phyloP scores from a whole-genome alignment of 495 filamentous ascomycete species.

The Neurospora sublineolata region DNA sequence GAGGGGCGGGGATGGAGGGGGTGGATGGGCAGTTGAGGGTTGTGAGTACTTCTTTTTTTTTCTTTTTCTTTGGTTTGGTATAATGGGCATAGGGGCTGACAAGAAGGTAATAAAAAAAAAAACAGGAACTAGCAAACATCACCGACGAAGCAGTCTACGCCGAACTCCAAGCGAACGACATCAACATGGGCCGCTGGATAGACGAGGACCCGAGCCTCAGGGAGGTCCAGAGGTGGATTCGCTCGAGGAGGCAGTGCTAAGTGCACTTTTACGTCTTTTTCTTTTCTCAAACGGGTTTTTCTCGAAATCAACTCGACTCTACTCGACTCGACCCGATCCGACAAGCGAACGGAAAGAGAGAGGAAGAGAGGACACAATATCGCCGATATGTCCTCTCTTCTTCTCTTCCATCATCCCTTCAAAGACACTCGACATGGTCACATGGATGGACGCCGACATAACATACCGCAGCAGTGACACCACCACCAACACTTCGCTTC shows the following conservation, averaged over 20 bases:
- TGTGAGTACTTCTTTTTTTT: conserved; percentile 32
- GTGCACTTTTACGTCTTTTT: background rate
- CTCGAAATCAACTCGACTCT: too few relatives aligned
- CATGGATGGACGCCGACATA: background rate
- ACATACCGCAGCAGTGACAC: background rate
- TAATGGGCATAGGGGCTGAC: too few relatives aligned
- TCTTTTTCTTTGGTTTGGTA: background rate
- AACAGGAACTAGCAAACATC: conserved; percentile 54
- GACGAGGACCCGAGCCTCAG: conserved; percentile 54
- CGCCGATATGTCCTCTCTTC: background rate
- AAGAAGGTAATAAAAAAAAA: too few relatives aligned
- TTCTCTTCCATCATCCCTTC: background rate
- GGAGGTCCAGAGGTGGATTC: conserved; percentile 40
- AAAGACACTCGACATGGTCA: background rate
- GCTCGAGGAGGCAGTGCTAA: conserved; percentile 19
- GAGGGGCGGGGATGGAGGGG: too few relatives aligned
- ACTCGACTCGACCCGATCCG: background rate
- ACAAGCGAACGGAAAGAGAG: too few relatives aligned
- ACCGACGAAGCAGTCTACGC: conserved; percentile 56
- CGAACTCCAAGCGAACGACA: conserved; percentile 53
- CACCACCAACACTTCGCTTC: background rate
- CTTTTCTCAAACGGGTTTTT: background rate
- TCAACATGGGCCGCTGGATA: conserved; percentile 60
- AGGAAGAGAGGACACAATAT: background rate
- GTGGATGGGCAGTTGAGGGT: conserved; percentile 48